Base-by-base conservation (phyloP, 768 basidiomycete species). In the Cyclocybe aegerita region DNA sequence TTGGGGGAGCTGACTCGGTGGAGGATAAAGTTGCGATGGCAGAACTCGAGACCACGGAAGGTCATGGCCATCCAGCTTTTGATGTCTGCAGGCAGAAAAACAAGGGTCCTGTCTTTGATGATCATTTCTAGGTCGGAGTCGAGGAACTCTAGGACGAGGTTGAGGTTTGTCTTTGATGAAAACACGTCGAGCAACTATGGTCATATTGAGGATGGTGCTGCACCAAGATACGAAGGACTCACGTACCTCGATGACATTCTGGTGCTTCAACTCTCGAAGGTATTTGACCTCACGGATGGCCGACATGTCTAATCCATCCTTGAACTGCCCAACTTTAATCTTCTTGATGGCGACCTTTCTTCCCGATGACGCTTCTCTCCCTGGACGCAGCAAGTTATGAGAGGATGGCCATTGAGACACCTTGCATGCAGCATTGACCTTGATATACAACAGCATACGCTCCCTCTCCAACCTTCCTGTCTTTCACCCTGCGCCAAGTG, bases 1-100 rank as follows among this genome's bases (percentile, higher is more conserved):
- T 23, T 23, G 23, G 3, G 12, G 15, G 40, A 48, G 53, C 80
- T 55, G 65, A 97, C 96, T 48, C 97, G 82, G 70, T 99, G 97
- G 16, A 99, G 75, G 48, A 98, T 81, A 60, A 86, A 95, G 66
- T 94, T 95, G 45, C 95, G 75, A 64, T 99, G 97, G 59, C 97
- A 98, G 66, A 97, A 98, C 69, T 98, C 97, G n/a, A 99, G 77
- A 2, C 97, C 97, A 36, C 94, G 85, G 63, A 98, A 85, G 0
- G 90, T 94, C 97, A 98, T 98, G 9, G 91, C 90, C 83, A 97
- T 92, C 96, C 97, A 99, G 55, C 89, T 88, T 68, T 99, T 99
- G 72, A 98, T 94, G 67, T 99, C 97, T 1, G 91, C 92, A 3
- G 92, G 90, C 31, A 94, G 76, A 66, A 99, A 98, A 16, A 98